phyloP scores from a whole-genome alignment of 2,329 filamentous ascomycete species.

The Apiospora pterosperma region DNA sequence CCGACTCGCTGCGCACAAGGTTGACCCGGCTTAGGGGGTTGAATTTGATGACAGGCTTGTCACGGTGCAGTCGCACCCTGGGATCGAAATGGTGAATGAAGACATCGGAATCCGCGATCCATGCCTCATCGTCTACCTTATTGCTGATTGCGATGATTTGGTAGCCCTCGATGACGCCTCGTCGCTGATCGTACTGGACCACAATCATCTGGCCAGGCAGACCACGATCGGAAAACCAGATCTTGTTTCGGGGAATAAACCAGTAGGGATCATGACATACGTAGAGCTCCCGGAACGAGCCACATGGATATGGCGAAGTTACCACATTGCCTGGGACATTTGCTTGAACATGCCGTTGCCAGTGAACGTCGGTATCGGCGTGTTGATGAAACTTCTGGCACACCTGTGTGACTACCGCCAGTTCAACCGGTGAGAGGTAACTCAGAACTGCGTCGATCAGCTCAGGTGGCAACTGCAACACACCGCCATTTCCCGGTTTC shows the following conservation, averaged over 20 bases:
- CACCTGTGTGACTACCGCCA: constrained; percentile 56
- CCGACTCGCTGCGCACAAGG: constrained; percentile 14
- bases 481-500: background rate
- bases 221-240: constrained; percentile 81
- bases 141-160: constrained; percentile 65
- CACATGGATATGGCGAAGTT: constrained; percentile 52
- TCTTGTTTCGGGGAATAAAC: constrained; percentile 76
- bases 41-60: constrained; percentile 67
- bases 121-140: constrained; percentile 53
- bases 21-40: constrained; percentile 26
- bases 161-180: constrained; percentile 78
- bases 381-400: constrained; percentile 60
- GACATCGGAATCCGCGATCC: constrained; percentile 62
- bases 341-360: constrained; percentile 66
- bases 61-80: constrained; percentile 65
- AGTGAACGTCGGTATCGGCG: constrained; percentile 64
- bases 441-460: constrained; percentile 69
- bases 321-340: constrained; percentile 59
- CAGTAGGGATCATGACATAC: constrained; percentile 73
- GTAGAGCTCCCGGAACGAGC: constrained; percentile 69
- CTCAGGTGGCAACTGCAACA: constrained; percentile 64
- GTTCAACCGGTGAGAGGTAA: constrained; percentile 61
- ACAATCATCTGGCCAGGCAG: constrained; percentile 74
- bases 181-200: constrained; percentile 69
- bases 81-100: constrained; percentile 73